Base-by-base conservation (phyloP, 495 filamentous ascomycete species). In the Tuber melanosporum region DNA sequence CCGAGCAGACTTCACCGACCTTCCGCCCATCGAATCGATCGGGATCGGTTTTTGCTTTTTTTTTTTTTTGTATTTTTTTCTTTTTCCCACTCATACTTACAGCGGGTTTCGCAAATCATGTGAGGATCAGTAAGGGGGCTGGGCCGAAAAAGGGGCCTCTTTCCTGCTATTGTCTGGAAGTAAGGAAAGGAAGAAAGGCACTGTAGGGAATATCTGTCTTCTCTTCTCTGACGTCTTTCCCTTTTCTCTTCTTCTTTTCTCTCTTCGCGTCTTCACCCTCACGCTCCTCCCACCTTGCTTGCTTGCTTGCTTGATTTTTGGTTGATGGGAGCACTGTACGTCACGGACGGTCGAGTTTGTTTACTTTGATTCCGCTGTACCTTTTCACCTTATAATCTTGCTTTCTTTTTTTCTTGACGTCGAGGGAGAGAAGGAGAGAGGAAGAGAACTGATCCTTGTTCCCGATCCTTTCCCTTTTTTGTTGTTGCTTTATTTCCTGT, bases 221-320 rank as follows among this genome's bases (percentile, higher is more conserved):
- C 57, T 66, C 26, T 66, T 32, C 57, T 32, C 57, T 66, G 57
- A 66, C 57, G 57, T 66, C 57, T 66, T 66, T 62, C n/a, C 52
- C 57, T 66, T 66, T 62, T 66, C 8, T 4, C 6, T 26, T 57
- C 57, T 66, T 66, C 26, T 26, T 36, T 66, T 32, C 52, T 32
- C 32, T 2, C 57, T 66, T 66, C 57, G 57, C 7, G 32, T 12
- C n/a, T 62, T n/a, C 52, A 62, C 52, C 22, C 52, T 12, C 49
- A 52, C 22, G 20, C 49, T 26, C 52, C n/a, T n/a, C 52, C 57
- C 8, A 22, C 49, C n/a, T n/a, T n/a, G 19, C n/a, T 57, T 57
- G 4, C 32, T 32, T 41, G 39, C 2, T 36, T 36, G 3, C 32
- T 66, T 66, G 26, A 19, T 32, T 66, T 66, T 66, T 66, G 57